These are phyloP conservation scores for Tolypocladium nubicola DNA, from an alignment of 2,329 filamentous ascomycete genomes.

Conservation along the genomic window DNA sequence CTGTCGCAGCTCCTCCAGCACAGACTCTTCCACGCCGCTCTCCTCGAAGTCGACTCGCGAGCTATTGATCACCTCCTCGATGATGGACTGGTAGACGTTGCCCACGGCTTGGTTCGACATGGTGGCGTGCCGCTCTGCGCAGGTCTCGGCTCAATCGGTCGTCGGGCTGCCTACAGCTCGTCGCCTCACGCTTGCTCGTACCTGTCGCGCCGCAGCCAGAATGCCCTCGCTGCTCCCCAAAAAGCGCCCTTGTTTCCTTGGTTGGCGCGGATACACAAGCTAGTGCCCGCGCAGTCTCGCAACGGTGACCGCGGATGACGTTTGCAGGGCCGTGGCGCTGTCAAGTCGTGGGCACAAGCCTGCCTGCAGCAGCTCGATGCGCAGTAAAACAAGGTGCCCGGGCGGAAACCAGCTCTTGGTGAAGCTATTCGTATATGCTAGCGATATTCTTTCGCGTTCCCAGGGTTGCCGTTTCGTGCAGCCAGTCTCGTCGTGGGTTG, in stretches of 20 bases:
- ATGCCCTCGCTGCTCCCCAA: background rate
- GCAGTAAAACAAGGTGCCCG: background rate
- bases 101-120: slow-evolving; percentile 58
- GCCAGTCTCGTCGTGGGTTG: slow-evolving; percentile 10
- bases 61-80: slow-evolving; percentile 79
- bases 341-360: background rate
- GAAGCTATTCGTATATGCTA: background rate
- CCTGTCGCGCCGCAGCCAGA: background rate
- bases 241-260: background rate
- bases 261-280: background rate
- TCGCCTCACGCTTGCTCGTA: background rate
- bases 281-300: background rate
- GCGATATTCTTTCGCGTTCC: slow-evolving; percentile 1
- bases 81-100: slow-evolving; percentile 67
- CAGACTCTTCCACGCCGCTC: slow-evolving; percentile 78
- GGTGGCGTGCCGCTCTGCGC: slow-evolving; percentile 10
- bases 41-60: slow-evolving; percentile 96
- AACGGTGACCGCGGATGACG: background rate
- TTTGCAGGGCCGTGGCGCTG: background rate
- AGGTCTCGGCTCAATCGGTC: background rate
- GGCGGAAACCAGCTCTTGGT: background rate
- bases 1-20: slow-evolving; percentile 77
- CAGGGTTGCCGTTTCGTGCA: slow-evolving; percentile 5
- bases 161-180: background rate
- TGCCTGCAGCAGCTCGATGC: background rate